Evolutionary conservation across 2,329 filamentous ascomycete species (phyloP).

Genomic region (Aspergillus sclerotialis): DNA sequence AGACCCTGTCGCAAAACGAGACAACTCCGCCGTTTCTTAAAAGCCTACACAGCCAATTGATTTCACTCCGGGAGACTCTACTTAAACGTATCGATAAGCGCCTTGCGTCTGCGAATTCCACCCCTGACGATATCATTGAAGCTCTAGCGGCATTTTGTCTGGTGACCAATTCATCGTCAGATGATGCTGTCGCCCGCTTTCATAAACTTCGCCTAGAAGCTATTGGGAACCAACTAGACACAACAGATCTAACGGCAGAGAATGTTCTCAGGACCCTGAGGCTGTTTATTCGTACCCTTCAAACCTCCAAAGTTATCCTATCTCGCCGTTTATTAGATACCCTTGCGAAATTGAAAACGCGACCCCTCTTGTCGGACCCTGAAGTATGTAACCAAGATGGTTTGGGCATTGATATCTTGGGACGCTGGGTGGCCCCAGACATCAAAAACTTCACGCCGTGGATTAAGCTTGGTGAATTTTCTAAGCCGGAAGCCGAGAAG

Average conservation of each 20-base stretch:
- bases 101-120: conserved; percentile 40
- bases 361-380: conserved; percentile 64
- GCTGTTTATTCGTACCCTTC: conserved; percentile 69
- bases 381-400: conserved; percentile 60
- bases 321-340: conserved; percentile 65
- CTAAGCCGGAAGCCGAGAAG: conserved; percentile 52
- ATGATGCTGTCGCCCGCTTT: conserved; percentile 73
- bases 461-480: conserved; percentile 71
- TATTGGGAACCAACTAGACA: conserved; percentile 57
- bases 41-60: conserved; percentile 57
- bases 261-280: conserved; percentile 59
- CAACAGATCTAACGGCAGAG: conserved; percentile 40
- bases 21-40: conserved; percentile 50
- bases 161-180: conserved; percentile 69
- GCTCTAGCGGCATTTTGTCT: conserved; percentile 77
- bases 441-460: conserved; percentile 81
- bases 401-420: conserved; percentile 69
- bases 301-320: conserved; percentile 69
- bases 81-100: conserved; percentile 57
- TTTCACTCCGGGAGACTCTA: conserved; percentile 55
- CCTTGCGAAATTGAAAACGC: conserved; percentile 60
- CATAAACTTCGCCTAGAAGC: conserved; percentile 64
- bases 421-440: conserved; percentile 73
- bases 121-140: conserved; percentile 52
- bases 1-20: conserved; percentile 56